Percentiles rank a stretch among this genome's conserved stretches.
These are phyloP conservation scores for Chenopodium berlandieri DNA, from an alignment of 148 eudicot species.

Conservation along the genomic window DNA sequence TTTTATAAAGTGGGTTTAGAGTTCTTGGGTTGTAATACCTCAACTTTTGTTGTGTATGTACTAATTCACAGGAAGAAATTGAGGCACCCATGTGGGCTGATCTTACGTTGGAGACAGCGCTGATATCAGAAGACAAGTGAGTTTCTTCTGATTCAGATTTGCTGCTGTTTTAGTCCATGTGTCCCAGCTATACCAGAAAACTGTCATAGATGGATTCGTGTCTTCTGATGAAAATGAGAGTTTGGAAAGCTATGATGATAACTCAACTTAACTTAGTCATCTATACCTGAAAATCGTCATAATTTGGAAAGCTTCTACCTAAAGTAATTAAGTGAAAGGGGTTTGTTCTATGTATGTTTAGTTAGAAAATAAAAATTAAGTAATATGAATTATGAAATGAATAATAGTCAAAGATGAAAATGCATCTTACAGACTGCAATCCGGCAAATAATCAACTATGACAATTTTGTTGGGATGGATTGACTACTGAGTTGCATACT, in stretches of 20 bases:
- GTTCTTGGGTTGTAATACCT: neutral
- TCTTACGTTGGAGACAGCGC: slow-evolving; percentile 40
- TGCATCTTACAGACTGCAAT: neutral
- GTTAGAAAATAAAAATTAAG: too few relatives aligned
- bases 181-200: neutral
- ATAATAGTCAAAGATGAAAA: neutral
- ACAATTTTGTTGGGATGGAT: neutral
- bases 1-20: neutral
- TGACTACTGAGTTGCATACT: neutral
- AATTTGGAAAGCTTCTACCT: neutral
- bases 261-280: too few relatives aligned
- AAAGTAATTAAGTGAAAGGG: neutral
- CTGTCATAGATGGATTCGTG: too few relatives aligned
- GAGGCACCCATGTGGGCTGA: slow-evolving; percentile 84
- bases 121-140: slow-evolving; percentile 40
- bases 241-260: too few relatives aligned
- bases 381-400: too few relatives aligned
- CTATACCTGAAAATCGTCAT: neutral
- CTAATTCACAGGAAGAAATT: slow-evolving; percentile 49
- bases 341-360: neutral
- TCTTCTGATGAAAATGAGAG: too few relatives aligned
- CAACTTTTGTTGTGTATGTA: slow-evolving; percentile 8
- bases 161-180: neutral
- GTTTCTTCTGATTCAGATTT: slow-evolving; percentile 25
- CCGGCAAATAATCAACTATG: neutral